Base-by-base conservation (phyloP, 2,329 filamentous ascomycete genomes). In the Teratosphaeria zuluensis region DNA sequence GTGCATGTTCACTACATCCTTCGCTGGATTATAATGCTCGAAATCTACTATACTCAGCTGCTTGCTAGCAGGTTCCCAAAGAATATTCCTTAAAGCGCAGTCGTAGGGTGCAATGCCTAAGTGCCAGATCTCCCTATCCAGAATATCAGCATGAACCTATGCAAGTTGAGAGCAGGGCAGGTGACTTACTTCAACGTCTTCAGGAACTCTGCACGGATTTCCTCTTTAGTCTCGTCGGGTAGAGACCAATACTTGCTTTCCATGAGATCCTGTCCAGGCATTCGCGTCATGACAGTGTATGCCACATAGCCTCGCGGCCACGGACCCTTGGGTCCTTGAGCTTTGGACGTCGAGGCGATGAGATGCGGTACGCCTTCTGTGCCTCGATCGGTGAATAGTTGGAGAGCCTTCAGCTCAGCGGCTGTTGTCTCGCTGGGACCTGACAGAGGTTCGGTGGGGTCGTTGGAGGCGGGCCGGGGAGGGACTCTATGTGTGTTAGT, bases 81-180 rank as follows among this genome's bases (percentile, higher is more conserved):
- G 46, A 21, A 71, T 63, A 51, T 71, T 71, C 7, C 69, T 58
- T 16, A 71, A 55, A 4, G 68, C 69, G 61, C 66, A 67, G 56
- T 71, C 69, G 52, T 65, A 65, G 7, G 69, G 69, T 48, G 68
- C 66, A 51, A 70, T 63, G 8, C 65, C 66, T 3, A 68, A 48
- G 11, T 53, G 55, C 64, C 67, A 68, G 5, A 70, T 60, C 8
- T 57, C 51, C 24, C 66, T 69, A 51, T 24, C 3, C 1, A 24
- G 14, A 7, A 14, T 12, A 52, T 56, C 28, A 59, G 57, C 28
- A 30, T 12, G n/a, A 24, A 21, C 48, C n/a, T 16, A 3, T 11
- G n/a, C 2, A 52, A 52, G n/a, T 1, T 14, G n/a, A 24, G 21
- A 38, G 30, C 31, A 19, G n/a, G 21, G n/a, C 24, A 14, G 31